Base-by-base conservation (phyloP, 495 filamentous ascomycete species). In the Xylaria palmicola region DNA sequence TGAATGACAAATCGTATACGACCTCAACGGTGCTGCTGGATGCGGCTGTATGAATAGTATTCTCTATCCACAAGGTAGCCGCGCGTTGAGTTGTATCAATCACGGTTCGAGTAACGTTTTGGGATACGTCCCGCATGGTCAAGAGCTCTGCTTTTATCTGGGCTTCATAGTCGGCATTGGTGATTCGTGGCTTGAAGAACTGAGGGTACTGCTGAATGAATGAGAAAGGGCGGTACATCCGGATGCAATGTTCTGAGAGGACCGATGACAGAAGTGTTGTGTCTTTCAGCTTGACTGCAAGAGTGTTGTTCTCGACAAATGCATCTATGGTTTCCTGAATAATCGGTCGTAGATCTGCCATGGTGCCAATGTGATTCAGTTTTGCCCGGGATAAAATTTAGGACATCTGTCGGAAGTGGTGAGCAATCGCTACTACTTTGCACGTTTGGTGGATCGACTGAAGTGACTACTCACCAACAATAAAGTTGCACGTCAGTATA, bases 131-230 rank as follows among this genome's bases (percentile, higher is more conserved):
- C 15, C 29, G 30, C 56, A 64, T 64, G 5, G 62, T 60, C 10
- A 41, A 49, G 5, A 64, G 24, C 56, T 64, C 62, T 1, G 45
- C 8, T 12, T 59, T 32, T 56, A 64, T 64, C 32, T 60, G 62
- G 0, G 62, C 62, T 19, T 64, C 62, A 20, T 64, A 60, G 29
- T 64, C 62, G 40, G 56, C 56, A 40, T 64, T 64, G 1, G 30
- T 55, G 30, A 60, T 41, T 17, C 50, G 37, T 4, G 40, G 4
- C 10, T 64, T 60, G 32, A 64, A 64, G 49, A 64, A 60, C n/a
- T 60, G 56, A 6, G 62, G 32, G 41, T 64, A 64, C 15, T 41
- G n/a, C 47, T 34, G 10, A 34, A 56, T 29, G 32, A 64, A 39
- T 0, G 62, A 64, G 34, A 48, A 48, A 15, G 58, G 58, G 12